phyloP scores from a whole-genome alignment of 805 yeast genomes.

The Candida multigemmis region DNA sequence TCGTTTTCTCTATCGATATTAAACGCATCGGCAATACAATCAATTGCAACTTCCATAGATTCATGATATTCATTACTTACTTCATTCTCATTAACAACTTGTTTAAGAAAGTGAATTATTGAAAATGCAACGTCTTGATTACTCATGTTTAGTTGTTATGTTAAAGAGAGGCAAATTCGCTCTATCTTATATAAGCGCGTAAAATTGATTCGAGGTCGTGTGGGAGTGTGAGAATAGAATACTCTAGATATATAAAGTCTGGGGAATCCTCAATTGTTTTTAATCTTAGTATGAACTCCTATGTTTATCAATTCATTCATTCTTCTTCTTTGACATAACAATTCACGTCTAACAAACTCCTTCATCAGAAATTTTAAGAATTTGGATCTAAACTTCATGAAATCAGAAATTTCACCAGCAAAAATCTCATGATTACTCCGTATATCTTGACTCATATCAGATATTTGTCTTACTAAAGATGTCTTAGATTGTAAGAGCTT shows the following conservation, averaged over 20 bases:
- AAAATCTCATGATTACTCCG: conserved; percentile 48
- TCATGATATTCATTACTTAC: conserved; percentile 76
- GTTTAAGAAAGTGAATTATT: conserved; percentile 62
- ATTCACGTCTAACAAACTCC: conserved; percentile 11
- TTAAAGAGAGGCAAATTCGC: too few relatives aligned
- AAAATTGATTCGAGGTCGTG: too few relatives aligned
- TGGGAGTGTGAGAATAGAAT: too few relatives aligned
- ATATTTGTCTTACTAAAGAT: conserved; percentile 32
- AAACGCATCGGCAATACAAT: conserved; percentile 84
- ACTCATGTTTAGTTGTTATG: conserved; percentile 8
- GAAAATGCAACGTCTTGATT: conserved; percentile 63
- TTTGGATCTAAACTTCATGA: conserved; percentile 39
- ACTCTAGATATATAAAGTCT: too few relatives aligned
- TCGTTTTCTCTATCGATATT: conserved; percentile 49
- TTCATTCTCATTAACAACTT: conserved; percentile 48
- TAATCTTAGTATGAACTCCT: too few relatives aligned
- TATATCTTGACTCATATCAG: conserved; percentile 37
- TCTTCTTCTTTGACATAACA: conserved; percentile 4
- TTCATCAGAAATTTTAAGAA: conserved; percentile 30
- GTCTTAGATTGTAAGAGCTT: conserved; percentile 29
- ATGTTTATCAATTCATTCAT: conserved; percentile 2
- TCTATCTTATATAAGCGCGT: too few relatives aligned
- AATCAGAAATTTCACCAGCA: conserved; percentile 57
- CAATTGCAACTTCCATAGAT: conserved; percentile 88
- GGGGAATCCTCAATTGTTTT: too few relatives aligned